Base-by-base conservation (phyloP, 73 alveolate species). In the Paramecium sexaurelia region DNA sequence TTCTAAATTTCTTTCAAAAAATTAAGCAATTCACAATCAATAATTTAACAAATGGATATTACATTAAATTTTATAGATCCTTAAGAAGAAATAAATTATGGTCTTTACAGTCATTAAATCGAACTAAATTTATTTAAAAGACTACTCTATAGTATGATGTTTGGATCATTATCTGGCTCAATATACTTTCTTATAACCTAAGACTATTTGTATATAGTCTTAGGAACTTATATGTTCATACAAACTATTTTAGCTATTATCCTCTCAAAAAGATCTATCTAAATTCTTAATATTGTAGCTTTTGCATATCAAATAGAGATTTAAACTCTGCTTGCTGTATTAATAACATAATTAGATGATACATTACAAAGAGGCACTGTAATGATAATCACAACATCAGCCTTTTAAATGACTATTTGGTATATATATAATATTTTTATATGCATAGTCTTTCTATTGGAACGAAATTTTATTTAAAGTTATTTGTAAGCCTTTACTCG, bases 121-220 rank as follows among this genome's bases (percentile, higher is more conserved):
- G 83, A 61, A 24, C 43, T 29, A 11, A 61, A 61, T 61, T 32
- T 61, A 26, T 61, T 61, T 61, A 61, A 61, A 61, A 61, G 83
- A 27, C 83, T 61, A 26, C 83, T 61, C 43, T 61, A 61, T 24
- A 61, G 83, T 61, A 61, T 61, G 83, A 61, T 61, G 83, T 7
- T 61, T 11, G 83, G 83, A 26, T 61, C 83, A 32, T 15, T 61
- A 13, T 61, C 83, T 61, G 83, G 83, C n/a, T 61, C 83, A 11
- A 61, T 61, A 61, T 61, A 61, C 83, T 61, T 61, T 61, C 83
- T 61, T 32, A 61, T 61, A 10, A 61, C 43, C 9, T 26, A 26
- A 11, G 17, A 61, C 83, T 61, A 61, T 61, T 15, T 61, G 19
- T 61, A 61, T 61, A 29, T 61, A 32, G 39, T 26, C 7, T 20